Evolutionary conservation across 164 flowering plant species (phyloP).

Genomic region (Piper longum): DNA sequence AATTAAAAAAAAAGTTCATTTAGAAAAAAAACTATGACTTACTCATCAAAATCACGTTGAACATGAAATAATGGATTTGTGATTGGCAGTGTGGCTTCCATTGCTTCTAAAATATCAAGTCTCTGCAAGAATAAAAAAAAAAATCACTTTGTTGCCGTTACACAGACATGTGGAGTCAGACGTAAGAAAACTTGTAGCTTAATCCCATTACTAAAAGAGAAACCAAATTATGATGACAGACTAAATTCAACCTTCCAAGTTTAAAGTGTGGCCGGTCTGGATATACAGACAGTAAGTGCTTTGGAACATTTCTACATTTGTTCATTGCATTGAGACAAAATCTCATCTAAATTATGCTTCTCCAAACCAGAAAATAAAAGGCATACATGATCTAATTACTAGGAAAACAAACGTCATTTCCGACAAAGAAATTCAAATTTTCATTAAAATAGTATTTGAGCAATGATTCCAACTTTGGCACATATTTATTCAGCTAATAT

Average conservation of each 20-base stretch:
- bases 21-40: constrained; percentile 13
- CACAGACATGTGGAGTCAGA: not conserved
- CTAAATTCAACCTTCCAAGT: no score
- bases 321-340: no score
- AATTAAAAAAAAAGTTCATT: not conserved
- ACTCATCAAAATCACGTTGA: constrained; percentile 83
- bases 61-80: constrained; percentile 18
- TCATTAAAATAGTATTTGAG: not conserved
- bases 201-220: no score
- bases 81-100: constrained; percentile 37
- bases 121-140: constrained; percentile 34
- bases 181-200: not conserved
- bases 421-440: not conserved
- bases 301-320: no score
- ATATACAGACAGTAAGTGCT: no score
- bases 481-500: not conserved
- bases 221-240: no score
- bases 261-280: no score
- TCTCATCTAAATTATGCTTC: no score
- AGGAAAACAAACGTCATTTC: not conserved
- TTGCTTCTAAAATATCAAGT: constrained; percentile 63
- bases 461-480: not conserved
- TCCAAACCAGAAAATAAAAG: no score
- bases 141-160: not conserved
- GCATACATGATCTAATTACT: not conserved